These are phyloP conservation scores for Cadophora sp. DNA, from an alignment of 2,329 filamentous ascomycete genomes.

Conservation along the genomic window DNA sequence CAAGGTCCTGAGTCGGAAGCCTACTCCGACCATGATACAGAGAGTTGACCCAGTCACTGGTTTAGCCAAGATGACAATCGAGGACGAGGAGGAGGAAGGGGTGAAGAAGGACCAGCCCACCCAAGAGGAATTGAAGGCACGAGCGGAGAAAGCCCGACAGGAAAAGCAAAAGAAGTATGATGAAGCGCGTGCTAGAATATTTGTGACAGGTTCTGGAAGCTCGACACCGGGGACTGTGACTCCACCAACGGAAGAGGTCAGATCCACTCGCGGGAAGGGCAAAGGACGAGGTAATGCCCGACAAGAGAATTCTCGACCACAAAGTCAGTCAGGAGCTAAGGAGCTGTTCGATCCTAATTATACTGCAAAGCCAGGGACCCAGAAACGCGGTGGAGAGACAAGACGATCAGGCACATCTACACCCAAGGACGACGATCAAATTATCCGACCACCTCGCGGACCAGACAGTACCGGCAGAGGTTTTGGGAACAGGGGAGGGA, in stretches of 20 bases:
- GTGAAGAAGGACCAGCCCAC: conserved; percentile 69
- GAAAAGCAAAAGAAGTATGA: conserved; percentile 92
- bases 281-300: conserved; percentile 49
- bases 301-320: conserved; percentile 45
- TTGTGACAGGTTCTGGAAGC: conserved; percentile 68
- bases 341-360: conserved; percentile 83
- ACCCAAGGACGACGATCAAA: conserved; percentile 66
- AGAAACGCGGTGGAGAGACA: conserved; percentile 51
- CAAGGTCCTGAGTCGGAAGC: conserved; percentile 85
- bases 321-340: conserved; percentile 48
- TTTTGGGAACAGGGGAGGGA: conserved; percentile 73
- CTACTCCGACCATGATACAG: conserved; percentile 63
- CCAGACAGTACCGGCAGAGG: conserved; percentile 80
- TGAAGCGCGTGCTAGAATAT: conserved; percentile 85
- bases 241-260: conserved; percentile 61
- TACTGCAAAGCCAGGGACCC: conserved; percentile 64
- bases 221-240: conserved; percentile 69
- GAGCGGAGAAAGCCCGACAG: conserved; percentile 80
- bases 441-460: conserved; percentile 76
- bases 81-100: conserved; percentile 70
- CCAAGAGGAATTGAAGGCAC: conserved; percentile 78
- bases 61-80: conserved; percentile 52
- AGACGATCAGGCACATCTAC: conserved; percentile 51
- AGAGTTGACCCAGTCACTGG: conserved; percentile 61
- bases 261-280: conserved; percentile 56